Base-by-base conservation (phyloP, 2,329 filamentous ascomycete species). In the Macrophomina tecta region DNA sequence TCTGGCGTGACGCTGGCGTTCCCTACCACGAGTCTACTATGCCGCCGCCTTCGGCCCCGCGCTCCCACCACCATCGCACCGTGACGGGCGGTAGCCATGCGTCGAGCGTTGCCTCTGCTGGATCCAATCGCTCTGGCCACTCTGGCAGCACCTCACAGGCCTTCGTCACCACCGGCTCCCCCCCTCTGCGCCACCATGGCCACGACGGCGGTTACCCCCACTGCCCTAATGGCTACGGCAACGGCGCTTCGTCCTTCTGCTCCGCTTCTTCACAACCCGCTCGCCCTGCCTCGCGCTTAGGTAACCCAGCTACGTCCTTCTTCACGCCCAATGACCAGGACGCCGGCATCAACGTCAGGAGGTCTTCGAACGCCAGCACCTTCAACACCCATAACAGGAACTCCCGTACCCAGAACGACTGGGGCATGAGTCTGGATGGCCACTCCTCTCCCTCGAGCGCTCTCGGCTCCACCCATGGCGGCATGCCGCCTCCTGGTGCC, bases 291-390 rank as follows among this genome's bases (percentile, higher is more conserved):
- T 18, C 56, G 9, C 40, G 56, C 16, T 46, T 60, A 40, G 56
- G 56, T 28, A n/a, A 60, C 28, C 56, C 56, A 4, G 56, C 56
- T 3, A 60, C 56, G 14, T 38, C 56, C 3, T 60, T 18, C 56
- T 60, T 60, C 28, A 28, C 23, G 23, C 56, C 56, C 2, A 5
- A 11, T 36, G 38, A 60, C 38, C 18, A 28, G 11, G 36, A 16
- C 53, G 23, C 34, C 36, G 7, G 18, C 40, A 46, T 18, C 40
- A 60, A n/a, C 28, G 38, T 36, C 7, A 32, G 36, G 2, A 30
- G n/a, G 18, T 36, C 55, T 7, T 12, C 38, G 11, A 58, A 45
- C 12, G 36, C 18, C 7, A 18, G 45, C 9, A 14, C 23, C 14
- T 30, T 32, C 56, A 36, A 32, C 6, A 16, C 28, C 14, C 46